Conservation (phyloP, 2,329 filamentous ascomycete species). For the Alternaria brassicicola region DNA sequence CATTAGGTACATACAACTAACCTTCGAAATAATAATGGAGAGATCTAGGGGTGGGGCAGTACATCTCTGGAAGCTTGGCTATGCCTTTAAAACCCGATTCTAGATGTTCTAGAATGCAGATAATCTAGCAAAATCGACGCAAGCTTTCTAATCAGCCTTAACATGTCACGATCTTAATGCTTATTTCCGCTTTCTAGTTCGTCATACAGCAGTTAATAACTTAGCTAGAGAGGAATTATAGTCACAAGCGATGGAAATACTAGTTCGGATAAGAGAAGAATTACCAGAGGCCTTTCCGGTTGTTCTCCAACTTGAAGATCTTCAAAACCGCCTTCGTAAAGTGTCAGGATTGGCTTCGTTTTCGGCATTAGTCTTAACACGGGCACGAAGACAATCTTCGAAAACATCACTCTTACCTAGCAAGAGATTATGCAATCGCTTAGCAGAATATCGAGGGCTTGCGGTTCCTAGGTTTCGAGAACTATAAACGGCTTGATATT, state of each 20-base stretch:
- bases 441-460: slow-evolving; percentile 3
- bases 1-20: slow-evolving; percentile 3
- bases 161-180: slow-evolving; percentile 4
- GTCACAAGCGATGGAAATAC: slow-evolving; percentile 2
- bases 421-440: slow-evolving; percentile 5
- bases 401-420: slow-evolving; percentile 1
- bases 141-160: slow-evolving; percentile 3
- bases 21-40: slow-evolving; percentile 1
- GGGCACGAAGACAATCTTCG: not conserved
- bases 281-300: slow-evolving; percentile 3
- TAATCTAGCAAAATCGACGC: slow-evolving; percentile 3
- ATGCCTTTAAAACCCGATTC: slow-evolving; percentile 4
- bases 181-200: slow-evolving; percentile 3
- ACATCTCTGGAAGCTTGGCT: slow-evolving; percentile 1
- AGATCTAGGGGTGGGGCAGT: slow-evolving; percentile 2
- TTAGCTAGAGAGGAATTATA: slow-evolving; percentile 1
- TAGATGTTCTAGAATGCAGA: slow-evolving; percentile 1
- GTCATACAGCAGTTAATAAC: slow-evolving; percentile 3
- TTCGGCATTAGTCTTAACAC: slow-evolving; percentile 1
- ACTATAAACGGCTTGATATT: slow-evolving; percentile 1
- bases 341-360: slow-evolving; percentile 3
- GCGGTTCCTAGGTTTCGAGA: slow-evolving; percentile 3
- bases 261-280: slow-evolving; percentile 2
- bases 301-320: slow-evolving; percentile 5
- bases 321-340: slow-evolving; percentile 4